Evolutionary conservation across 331 rosid species (phyloP), one percentile per base, ranked within the genome.

Genomic region (Pyracantha coccinea): DNA sequence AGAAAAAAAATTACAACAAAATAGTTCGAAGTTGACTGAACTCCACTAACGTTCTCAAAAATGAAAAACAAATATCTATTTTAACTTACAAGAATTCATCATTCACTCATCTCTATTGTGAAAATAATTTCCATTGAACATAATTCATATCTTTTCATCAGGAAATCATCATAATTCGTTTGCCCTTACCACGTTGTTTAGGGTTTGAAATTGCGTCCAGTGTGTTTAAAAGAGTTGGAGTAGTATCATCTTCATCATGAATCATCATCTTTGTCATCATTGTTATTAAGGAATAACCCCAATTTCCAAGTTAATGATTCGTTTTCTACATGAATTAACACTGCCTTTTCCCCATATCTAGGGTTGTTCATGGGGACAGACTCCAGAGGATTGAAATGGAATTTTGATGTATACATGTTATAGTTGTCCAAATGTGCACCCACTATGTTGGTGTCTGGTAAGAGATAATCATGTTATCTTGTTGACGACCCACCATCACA

Each of bases 401-500:
- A 73, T 59, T 44, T 24, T 33, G 59, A 25, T 38, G 28, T 73
- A 20, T 41, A 25, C 59, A 55, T 31, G 60, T 73, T 50, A 57
- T 45, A 14, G 64, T 67, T 61, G 69, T 27, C 69, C 61, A 73
- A 67, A 72, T 45, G 73, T 62, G 72, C 7, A 57, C 58, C 77
- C 74, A 79, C 74, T 65, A 13, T 54, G 65, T 68, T 66, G 66
- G 31, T 66, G 71, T 62, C 16, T 73, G 63, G 82, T 67, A 54
- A 28, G 62, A 38, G 66, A 66, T 44, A 72, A 79, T 79, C 69
- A 79, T 41, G 71, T 21, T 66, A 13, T 57, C 54, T 68, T 73
- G 78, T 79, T 79, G 15, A 66, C 45, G 54, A 28, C 12, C 38
- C 50, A 64, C 66, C 77, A 66, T 78, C 66, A 63, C 78, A 67